Evolutionary conservation across 495 filamentous ascomycete genomes (phyloP).

Genomic region (Penicillium riverlandense): DNA sequence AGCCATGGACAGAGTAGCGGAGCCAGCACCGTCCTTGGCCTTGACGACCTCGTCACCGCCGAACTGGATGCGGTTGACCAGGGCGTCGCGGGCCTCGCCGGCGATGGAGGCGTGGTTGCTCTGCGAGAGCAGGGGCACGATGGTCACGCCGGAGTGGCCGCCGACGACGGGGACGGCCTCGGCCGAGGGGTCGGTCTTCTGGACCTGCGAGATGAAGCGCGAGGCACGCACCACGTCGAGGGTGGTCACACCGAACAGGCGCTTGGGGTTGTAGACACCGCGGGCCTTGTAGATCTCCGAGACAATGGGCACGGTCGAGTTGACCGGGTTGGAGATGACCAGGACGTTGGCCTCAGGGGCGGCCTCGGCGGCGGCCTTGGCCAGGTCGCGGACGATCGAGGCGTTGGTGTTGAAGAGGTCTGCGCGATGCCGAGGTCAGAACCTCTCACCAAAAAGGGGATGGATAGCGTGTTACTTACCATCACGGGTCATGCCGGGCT

Average conservation of each 20-base stretch:
- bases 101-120: slow-evolving; percentile 77
- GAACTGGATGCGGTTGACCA: slow-evolving; percentile 95
- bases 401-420: slow-evolving; percentile 99
- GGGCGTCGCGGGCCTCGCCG: slow-evolving; percentile 63
- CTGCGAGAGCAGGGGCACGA: slow-evolving; percentile 95
- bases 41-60: slow-evolving; percentile 99
- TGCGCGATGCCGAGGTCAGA: slow-evolving; percentile 24
- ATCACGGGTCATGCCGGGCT: slow-evolving; percentile 99
- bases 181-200: slow-evolving; percentile 78
- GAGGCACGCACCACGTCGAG: slow-evolving; percentile 97
- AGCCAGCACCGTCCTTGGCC: slow-evolving; percentile 97
- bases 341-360: slow-evolving; percentile 91
- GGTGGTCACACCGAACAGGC: slow-evolving; percentile 98
- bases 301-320: slow-evolving; percentile 96
- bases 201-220: slow-evolving; percentile 91
- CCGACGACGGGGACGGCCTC: slow-evolving; percentile 95
- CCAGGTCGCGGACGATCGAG: slow-evolving; percentile 96
- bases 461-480: slow-evolving; percentile 31
- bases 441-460: not conserved
- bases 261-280: slow-evolving; percentile 96
- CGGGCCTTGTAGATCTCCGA: slow-evolving; percentile 92
- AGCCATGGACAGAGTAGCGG: slow-evolving; percentile 97
- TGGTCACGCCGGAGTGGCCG: slow-evolving; percentile 96
- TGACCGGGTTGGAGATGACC: slow-evolving; percentile 97
- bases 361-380: slow-evolving; percentile 87